Conservation (phyloP, 129 eudicot species). For the Lactuca sativa region DNA sequence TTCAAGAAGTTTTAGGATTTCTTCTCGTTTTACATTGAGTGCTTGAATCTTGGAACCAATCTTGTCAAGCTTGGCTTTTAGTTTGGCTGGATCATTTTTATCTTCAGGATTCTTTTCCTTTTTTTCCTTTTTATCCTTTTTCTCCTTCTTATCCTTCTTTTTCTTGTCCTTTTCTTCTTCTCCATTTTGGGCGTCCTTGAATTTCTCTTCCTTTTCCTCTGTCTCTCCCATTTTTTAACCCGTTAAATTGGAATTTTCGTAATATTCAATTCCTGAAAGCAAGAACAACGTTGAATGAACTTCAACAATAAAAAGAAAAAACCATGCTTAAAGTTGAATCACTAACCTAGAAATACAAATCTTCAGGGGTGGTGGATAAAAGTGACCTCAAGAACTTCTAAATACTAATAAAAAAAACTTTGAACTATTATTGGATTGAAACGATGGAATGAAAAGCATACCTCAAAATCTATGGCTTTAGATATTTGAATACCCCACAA, state of each 20-base stretch:
- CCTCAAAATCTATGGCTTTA: conserved; percentile 30
- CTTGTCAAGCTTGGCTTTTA: conserved; percentile 56
- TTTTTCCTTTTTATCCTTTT: conserved; percentile 46
- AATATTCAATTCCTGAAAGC: background rate
- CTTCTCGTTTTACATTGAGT: conserved; percentile 51
- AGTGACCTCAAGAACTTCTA: conserved; percentile 1
- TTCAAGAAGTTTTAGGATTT: conserved; percentile 46
- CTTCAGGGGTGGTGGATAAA: background rate
- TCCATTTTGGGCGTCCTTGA: conserved; percentile 29
- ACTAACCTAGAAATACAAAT: conserved; percentile 8
- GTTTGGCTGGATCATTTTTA: conserved; percentile 54
- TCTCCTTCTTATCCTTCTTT: conserved; percentile 51
- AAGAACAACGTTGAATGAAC: background rate
- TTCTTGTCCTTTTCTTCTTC: conserved; percentile 34
- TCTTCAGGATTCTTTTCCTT: conserved; percentile 66
- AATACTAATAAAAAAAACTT: background rate
- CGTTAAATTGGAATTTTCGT: background rate
- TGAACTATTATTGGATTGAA: conserved; percentile 27
- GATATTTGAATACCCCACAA: conserved; percentile 38
- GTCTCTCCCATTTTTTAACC: conserved; percentile 55
- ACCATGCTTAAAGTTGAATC: background rate
- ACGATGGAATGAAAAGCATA: conserved; percentile 10
- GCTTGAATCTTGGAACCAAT: conserved; percentile 52
- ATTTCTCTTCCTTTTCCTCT: conserved; percentile 50
- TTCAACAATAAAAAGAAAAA: background rate